These are phyloP conservation scores for Candida chauliodis DNA, from an alignment of 805 yeast species.

Conservation along the genomic window DNA sequence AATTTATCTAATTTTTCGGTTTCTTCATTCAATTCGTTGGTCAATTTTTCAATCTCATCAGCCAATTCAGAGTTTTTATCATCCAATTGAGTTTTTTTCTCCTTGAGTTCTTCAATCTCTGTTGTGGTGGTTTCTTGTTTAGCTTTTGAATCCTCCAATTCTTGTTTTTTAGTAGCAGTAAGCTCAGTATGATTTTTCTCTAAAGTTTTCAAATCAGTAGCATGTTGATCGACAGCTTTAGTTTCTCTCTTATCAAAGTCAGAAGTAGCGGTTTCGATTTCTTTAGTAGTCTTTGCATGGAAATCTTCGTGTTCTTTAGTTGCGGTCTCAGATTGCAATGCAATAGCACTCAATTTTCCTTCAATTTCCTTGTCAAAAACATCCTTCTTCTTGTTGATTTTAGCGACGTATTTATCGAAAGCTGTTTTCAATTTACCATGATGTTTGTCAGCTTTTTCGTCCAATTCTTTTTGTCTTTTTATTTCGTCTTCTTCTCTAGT, in stretches of 20 bases:
- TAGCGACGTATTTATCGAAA: slow-evolving; percentile 33
- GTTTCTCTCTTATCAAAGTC: slow-evolving; percentile 46
- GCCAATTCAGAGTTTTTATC: slow-evolving; percentile 35
- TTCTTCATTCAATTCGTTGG: slow-evolving; percentile 41
- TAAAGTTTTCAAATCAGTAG: slow-evolving; percentile 40
- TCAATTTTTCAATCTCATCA: slow-evolving; percentile 39
- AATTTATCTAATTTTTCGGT: slow-evolving; percentile 27
- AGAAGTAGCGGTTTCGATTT: slow-evolving; percentile 42
- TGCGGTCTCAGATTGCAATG: slow-evolving; percentile 20
- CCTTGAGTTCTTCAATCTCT: slow-evolving; percentile 43
- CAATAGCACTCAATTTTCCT: slow-evolving; percentile 16
- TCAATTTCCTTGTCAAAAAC: slow-evolving; percentile 41
- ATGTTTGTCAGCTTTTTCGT: slow-evolving; percentile 32
- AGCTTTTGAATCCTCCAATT: slow-evolving; percentile 38
- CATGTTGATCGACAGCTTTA: slow-evolving; percentile 46
- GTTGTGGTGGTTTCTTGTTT: slow-evolving; percentile 41
- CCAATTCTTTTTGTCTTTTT: slow-evolving; percentile 36
- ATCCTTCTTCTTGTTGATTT: slow-evolving; percentile 35
- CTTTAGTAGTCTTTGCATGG: slow-evolving; percentile 37
- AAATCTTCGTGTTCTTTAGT: slow-evolving; percentile 30
- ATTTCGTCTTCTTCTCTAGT: slow-evolving; percentile 43
- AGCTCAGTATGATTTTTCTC: slow-evolving; percentile 42
- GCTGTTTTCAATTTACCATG: slow-evolving; percentile 33
- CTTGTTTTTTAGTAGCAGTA: slow-evolving; percentile 42
- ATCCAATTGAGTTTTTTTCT: slow-evolving; percentile 39